Evolutionary conservation across 225 moss, liverwort and hornwort genomes (phyloP).

Genomic region (Marchantia paleacea): DNA sequence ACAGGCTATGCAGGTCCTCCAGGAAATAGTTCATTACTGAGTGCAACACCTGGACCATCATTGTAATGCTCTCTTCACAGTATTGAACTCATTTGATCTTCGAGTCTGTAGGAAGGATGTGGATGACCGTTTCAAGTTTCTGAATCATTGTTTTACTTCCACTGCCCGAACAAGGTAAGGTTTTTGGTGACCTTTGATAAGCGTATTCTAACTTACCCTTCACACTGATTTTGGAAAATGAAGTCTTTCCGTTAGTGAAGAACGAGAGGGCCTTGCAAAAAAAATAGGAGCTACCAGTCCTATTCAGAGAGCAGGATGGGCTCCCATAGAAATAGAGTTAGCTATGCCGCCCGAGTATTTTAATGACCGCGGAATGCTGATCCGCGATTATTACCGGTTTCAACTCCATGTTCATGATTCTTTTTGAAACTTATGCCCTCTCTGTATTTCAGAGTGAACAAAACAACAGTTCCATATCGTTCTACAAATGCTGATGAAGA

Average conservation of each 20-base stretch:
- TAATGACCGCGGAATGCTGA: not conserved
- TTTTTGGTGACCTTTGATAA: not conserved
- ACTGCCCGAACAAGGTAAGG: too few species aligned
- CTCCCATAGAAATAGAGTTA: not conserved
- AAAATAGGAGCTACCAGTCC: not conserved
- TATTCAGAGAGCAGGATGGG: not conserved
- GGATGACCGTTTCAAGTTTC: not conserved
- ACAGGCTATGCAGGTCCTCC: not conserved
- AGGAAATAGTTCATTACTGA: not conserved
- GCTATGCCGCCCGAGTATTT: not conserved
- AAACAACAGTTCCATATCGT: not conserved
- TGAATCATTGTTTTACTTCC: not conserved
- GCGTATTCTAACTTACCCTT: not conserved
- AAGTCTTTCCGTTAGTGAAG: not conserved
- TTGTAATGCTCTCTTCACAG: not conserved
- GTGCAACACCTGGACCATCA: not conserved
- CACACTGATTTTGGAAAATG: not conserved
- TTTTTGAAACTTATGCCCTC: not conserved
- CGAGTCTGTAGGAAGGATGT: too few species aligned
- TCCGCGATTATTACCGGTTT: not conserved
- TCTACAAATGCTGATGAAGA: not conserved
- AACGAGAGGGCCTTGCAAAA: not conserved
- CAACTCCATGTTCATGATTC: not conserved
- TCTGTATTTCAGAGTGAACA: conserved; percentile 2
- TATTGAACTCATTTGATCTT: not conserved